phyloP scores from a whole-genome alignment of 495 filamentous ascomycete species.

The Emericellopsis terricola region DNA sequence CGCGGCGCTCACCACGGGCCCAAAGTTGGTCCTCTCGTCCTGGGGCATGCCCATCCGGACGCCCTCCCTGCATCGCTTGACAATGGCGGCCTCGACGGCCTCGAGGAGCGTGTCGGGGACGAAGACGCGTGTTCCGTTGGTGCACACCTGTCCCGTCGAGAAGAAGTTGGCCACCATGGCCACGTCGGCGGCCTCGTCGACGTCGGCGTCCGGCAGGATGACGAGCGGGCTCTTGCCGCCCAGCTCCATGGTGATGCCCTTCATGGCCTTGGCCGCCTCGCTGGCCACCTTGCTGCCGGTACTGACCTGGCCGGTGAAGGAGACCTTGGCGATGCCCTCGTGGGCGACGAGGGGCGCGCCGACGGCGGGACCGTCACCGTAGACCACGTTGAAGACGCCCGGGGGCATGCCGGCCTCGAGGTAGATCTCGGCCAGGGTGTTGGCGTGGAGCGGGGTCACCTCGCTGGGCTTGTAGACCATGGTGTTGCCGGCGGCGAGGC shows the following conservation, averaged over 20 bases:
- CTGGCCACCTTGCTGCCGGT: slow-evolving; percentile 27
- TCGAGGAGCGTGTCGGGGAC: slow-evolving; percentile 39
- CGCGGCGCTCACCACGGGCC: slow-evolving; percentile 30
- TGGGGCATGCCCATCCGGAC: slow-evolving; percentile 43
- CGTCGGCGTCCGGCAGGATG: slow-evolving; percentile 50
- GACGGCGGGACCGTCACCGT: slow-evolving; percentile 31
- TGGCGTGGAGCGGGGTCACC: slow-evolving; percentile 56
- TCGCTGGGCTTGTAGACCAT: slow-evolving; percentile 82
- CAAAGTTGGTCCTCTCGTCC: slow-evolving; percentile 44
- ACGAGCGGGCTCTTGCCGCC: slow-evolving; percentile 64
- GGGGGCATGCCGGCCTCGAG: slow-evolving; percentile 37
- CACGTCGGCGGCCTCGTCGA: slow-evolving; percentile 50
- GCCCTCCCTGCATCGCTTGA: slow-evolving; percentile 33
- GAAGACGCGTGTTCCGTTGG: slow-evolving; percentile 61
- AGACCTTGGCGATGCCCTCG: slow-evolving; percentile 32
- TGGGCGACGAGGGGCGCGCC: slow-evolving; percentile 35
- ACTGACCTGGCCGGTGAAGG: slow-evolving; percentile 34
- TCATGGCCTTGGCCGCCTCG: slow-evolving; percentile 33
- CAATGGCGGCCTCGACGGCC: slow-evolving; percentile 37
- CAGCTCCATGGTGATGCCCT: slow-evolving; percentile 67
- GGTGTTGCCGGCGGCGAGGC: slow-evolving; percentile 66
- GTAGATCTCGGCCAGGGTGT: slow-evolving; percentile 30
- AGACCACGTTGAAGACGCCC: slow-evolving; percentile 38
- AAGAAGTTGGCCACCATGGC: slow-evolving; percentile 57
- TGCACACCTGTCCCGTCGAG: slow-evolving; percentile 61